Conservation (phyloP, 2,329 filamentous ascomycete species). For the Aspergillus sp. region DNA sequence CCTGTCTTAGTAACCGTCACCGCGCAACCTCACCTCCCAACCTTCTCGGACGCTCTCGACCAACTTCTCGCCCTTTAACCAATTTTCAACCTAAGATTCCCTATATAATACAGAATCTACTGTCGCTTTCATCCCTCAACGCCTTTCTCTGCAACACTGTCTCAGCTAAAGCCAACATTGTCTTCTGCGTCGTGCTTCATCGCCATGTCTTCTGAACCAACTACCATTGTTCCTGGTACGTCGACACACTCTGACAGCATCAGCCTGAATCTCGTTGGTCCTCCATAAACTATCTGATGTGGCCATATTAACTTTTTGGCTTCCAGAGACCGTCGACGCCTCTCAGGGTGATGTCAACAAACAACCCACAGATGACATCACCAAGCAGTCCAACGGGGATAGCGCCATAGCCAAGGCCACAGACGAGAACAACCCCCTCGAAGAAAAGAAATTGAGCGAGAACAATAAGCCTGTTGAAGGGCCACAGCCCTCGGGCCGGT, state of each 20-base stretch:
- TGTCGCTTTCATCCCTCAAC: constrained; percentile 16
- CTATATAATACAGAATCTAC: neutral
- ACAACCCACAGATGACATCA: neutral
- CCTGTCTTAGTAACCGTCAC: constrained; percentile 33
- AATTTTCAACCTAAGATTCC: neutral
- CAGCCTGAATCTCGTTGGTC: neutral
- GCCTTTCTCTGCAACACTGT: constrained; percentile 2
- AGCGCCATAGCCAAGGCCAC: constrained; percentile 2
- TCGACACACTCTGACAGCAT: too few relatives aligned
- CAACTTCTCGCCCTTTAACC: neutral
- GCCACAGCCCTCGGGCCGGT: constrained; percentile 9
- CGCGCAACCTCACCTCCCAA: constrained; percentile 29
- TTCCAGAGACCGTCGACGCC: constrained; percentile 12
- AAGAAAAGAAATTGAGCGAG: constrained; percentile 5
- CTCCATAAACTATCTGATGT: neutral
- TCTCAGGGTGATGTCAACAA: constrained; percentile 5
- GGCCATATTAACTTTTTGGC: constrained; percentile 7
- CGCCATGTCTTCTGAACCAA: constrained; percentile 26
- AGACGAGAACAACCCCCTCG: constrained; percentile 1
- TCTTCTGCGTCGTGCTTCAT: neutral
- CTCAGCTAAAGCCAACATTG: constrained; percentile 5
- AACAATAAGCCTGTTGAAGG: constrained; percentile 9
- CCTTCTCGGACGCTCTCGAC: constrained; percentile 13
- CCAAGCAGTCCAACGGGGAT: constrained; percentile 9
- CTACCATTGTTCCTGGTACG: constrained; percentile 5